phyloP scores from a whole-genome alignment of 1,284 basidiomycete species.

The Kwoniella shivajii region DNA sequence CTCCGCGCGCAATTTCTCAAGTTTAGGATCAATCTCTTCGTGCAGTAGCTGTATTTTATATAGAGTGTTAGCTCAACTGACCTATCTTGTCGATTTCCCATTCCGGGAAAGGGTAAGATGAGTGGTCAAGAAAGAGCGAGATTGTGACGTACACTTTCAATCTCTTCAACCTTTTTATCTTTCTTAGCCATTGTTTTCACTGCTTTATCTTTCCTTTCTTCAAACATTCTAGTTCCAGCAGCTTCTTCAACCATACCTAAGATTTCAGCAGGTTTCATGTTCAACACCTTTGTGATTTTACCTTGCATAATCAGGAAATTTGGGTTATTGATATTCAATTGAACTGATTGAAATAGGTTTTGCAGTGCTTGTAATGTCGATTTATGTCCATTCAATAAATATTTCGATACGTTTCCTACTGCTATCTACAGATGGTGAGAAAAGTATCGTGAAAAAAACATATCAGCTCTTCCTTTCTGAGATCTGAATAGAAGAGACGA shows the following conservation, averaged over 20 bases:
- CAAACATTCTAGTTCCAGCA: constrained; percentile 98
- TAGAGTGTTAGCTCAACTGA: not conserved
- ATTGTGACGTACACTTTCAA: constrained; percentile 61
- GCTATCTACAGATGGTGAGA: constrained; percentile 65
- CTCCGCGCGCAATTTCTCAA: constrained; percentile 86
- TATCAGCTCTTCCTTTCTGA: not conserved
- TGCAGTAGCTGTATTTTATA: constrained; percentile 60
- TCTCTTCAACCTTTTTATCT: constrained; percentile 93
- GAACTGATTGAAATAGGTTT: constrained; percentile 93
- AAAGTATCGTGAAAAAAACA: not conserved
- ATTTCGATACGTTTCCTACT: constrained; percentile 93
- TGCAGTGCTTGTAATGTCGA: constrained; percentile 85
- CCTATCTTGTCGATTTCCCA: too few species aligned
- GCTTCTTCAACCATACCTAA: constrained; percentile 99
- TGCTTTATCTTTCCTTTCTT: constrained; percentile 97
- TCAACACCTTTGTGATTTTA: constrained; percentile 91
- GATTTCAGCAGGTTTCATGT: constrained; percentile 98
- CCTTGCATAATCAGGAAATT: constrained; percentile 99
- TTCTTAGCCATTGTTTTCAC: constrained; percentile 97
- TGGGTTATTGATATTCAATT: constrained; percentile 99
- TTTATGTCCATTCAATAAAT: constrained; percentile 96
- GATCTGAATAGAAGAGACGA: not conserved
- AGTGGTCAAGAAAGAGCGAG: not conserved
- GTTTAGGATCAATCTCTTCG: constrained; percentile 94
- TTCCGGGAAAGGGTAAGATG: too few species aligned